Conservation (phyloP, 1,284 basidiomycete genomes). For the Ustilago tritici region DNA sequence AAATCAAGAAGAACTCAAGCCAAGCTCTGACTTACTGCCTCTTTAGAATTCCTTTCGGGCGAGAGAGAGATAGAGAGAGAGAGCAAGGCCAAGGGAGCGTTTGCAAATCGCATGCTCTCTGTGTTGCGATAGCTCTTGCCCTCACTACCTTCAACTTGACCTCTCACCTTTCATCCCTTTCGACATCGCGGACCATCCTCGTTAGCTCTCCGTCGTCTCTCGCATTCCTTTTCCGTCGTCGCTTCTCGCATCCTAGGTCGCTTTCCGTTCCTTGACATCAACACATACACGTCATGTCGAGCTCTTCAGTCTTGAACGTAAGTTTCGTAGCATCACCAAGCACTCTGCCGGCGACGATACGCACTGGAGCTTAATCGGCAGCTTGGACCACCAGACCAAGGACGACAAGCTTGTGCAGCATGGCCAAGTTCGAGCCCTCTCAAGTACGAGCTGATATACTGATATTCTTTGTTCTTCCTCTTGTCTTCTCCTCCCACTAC, state of each 20-base stretch:
- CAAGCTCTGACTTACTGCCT: too few relatives aligned
- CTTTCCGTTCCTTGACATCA: constrained; percentile 4
- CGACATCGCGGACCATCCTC: constrained; percentile 13
- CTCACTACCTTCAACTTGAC: constrained; percentile 8
- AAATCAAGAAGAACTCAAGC: constrained; percentile 25
- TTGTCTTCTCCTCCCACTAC: background rate
- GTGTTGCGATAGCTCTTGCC: constrained; percentile 9
- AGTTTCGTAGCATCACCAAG: constrained; percentile 16
- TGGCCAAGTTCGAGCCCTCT: too few relatives aligned
- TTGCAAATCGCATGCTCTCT: constrained; percentile 16
- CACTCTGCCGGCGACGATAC: background rate
- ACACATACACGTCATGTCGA: constrained; percentile 52
- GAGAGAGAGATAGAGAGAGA: background rate
- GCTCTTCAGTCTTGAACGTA: constrained; percentile 66
- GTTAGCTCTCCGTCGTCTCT: constrained; percentile 18
- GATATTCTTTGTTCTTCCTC: background rate
- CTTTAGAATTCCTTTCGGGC: background rate
- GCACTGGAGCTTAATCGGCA: background rate
- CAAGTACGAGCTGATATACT: background rate
- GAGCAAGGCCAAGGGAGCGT: constrained; percentile 3
- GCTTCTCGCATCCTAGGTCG: constrained; percentile 12
- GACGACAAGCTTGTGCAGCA: background rate
- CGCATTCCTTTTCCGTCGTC: constrained; percentile 18
- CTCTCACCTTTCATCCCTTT: background rate
- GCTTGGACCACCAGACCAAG: background rate